These are phyloP conservation scores for Millerago galiae DNA, from an alignment of 805 yeast species.

Conservation along the genomic window DNA sequence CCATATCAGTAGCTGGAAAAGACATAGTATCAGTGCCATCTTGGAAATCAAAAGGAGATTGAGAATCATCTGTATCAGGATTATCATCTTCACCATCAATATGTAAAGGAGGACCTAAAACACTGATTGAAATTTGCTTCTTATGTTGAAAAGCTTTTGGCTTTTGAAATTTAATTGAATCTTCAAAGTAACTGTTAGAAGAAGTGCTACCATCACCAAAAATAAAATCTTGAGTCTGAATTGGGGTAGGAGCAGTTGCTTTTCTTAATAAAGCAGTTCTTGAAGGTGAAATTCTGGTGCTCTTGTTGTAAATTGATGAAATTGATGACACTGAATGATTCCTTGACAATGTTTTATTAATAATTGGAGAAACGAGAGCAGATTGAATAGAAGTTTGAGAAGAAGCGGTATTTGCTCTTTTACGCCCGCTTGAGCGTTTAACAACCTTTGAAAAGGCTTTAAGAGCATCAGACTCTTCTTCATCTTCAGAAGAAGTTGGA, in stretches of 20 bases:
- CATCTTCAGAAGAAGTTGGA: slow-evolving; percentile 14
- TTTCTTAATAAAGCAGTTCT: slow-evolving; percentile 17
- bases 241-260: slow-evolving; percentile 15
- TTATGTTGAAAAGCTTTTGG: slow-evolving; percentile 7
- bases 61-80: slow-evolving; percentile 7
- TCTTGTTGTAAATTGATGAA: slow-evolving; percentile 11
- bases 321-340: slow-evolving; percentile 21
- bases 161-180: slow-evolving; percentile 10
- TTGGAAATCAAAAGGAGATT: slow-evolving; percentile 7
- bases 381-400: slow-evolving; percentile 14
- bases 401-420: slow-evolving; percentile 22
- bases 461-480: slow-evolving; percentile 14
- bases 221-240: slow-evolving; percentile 12
- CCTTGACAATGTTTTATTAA: slow-evolving; percentile 9
- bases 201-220: slow-evolving; percentile 15
- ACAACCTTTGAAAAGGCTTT: slow-evolving; percentile 22
- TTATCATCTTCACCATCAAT: slow-evolving; percentile 6
- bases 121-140: slow-evolving; percentile 12
- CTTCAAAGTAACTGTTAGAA: slow-evolving; percentile 7
- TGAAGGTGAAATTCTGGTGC: slow-evolving; percentile 18
- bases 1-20: not conserved
- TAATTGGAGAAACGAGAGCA: slow-evolving; percentile 3
- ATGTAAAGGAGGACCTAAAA: slow-evolving; percentile 20
- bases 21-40: slow-evolving; percentile 1
- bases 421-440: slow-evolving; percentile 13